Evolutionary conservation across 2,329 filamentous ascomycete genomes (phyloP), one percentile per base, ranked within the genome.

Genomic region (Pseudogymnoascus sp.): DNA sequence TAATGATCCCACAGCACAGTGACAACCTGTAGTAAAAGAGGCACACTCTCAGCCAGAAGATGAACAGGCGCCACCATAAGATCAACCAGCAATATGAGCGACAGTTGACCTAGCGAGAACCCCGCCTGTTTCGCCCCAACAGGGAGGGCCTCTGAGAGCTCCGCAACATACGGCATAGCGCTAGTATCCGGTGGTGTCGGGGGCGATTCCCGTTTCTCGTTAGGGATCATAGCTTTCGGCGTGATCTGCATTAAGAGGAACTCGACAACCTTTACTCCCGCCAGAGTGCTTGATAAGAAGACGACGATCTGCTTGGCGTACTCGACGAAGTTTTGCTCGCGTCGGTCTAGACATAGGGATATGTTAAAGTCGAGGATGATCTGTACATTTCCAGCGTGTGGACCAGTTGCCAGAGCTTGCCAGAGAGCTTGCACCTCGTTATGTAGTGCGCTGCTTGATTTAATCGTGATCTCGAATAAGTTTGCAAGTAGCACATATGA

Each of bases 221-320:
- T 89, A 8, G 92, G 91, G 8, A 97, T 92, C 93, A 99, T 97
- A n/a, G 92, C 90, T 74, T 95, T 96, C 0, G 96, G 93, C 0
- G 86, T 90, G 66, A 99, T 92, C 68, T 97, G 92, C 76, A 96
- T 82, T 29, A 97, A 79, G 63, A 99, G 81, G 69, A 97, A 97
- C 68, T 99, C 95, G 10, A 99, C 88, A 2, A 99, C 93, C 71
- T 96, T 96, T 59, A 90, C 88, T 0, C 93, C 93, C 1, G 93
- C 86, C 73, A 76, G 89, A 71, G 83, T 96, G 68, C 91, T 95
- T 0, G 95, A 96, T 4, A 99, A 76, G 73, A 97, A 97, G 0
- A 99, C 96, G 14, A 97, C 92, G 62, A 99, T 95, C 75, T 99
- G 95, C 77, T 97, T 99, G 4, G 93, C 93, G 72, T 96, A 96